Base-by-base conservation (phyloP, 208 protist species). In the Plasmodiophora brassicae region DNA sequence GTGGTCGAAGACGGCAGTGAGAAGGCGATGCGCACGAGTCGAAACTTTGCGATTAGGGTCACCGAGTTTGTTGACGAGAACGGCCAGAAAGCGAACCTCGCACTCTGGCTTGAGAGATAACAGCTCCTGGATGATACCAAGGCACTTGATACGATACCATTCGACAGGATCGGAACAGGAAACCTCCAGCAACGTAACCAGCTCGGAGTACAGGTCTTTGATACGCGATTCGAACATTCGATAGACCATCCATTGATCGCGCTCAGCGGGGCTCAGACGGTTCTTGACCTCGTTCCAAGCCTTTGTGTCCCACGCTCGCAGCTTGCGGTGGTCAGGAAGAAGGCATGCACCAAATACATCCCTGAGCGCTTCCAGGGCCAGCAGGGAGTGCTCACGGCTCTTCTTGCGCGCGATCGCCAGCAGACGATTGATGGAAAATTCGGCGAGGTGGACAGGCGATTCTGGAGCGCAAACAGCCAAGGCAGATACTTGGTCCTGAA, bases 1-100 rank as follows among this genome's bases (percentile, higher is more conserved):
- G 32, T n/a, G 10, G 5, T 71, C 45, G 25, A 50, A 71, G 28
- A 86, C 1, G 32, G 5, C 10, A 53, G 10, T 14, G 20, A 86
- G 35, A 8, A 86, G n/a, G 10, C 65, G 5, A 36, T 36, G n/a
- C 20, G 65, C 65, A n/a, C n/a, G 5, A 38, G 65, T 5, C 14
- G 14, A 78, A 32, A 78, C 65, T 43, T 88, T 88, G 14, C 86
- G 50, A 1, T 65, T 60, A 0, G 45, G 85, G 53, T 91, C 90
- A 1, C 90, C 90, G 22, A 91, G 36, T 46, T 91, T 91, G 71
- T 91, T 91, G 35, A 89, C 89, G 28, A 91, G 25, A 0, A 86
- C 8, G 22, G 84, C 32, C 10, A 91, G 46, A n/a, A 91, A 32
- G 45, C 38, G 28, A 32, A 46, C 36, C 45, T 86, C 57, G 32